Base-by-base conservation (phyloP, 2,329 filamentous ascomycete genomes). In the Penicillium occitanis region DNA sequence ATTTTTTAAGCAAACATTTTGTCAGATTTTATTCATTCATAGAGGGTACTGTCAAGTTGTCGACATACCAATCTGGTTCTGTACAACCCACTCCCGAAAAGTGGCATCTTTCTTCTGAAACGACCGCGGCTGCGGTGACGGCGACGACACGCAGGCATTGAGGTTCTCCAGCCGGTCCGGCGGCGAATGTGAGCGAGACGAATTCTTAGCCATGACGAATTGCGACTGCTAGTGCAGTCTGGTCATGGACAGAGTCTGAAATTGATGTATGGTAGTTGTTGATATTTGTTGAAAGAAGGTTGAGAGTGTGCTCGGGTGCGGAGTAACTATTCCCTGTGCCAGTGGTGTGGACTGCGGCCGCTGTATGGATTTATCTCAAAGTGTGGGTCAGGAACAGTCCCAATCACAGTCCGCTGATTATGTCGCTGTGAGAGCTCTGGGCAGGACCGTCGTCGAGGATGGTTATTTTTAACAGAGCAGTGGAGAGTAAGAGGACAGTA, bases 51-150 rank as follows among this genome's bases (percentile, higher is more conserved):
- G 2, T 33, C 30, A 10, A 33, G 30, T 33, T 33, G 33, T 25
- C 58, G 59, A 80, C 87, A 67, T 88, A 93, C 91, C 90, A 73
- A 92, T 89, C 77, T 94, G 91, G 77, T 94, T 91, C 73, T 91
- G 83, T 71, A 92, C 87, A 75, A 93, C 85, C 87, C 90, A 91
- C 73, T 80, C 77, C 65, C 78, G 78, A 71, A 80, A 79, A 61
- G 76, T 77, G 71, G 78, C 77, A 70, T 78, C 76, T 57, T 57
- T 57, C 71, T 78, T 78, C 60, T 64, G 59, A 37, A 63, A 44
- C 30, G 61, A 57, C 61, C 68, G 70, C 25, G 68, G 69, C 65
- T 71, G 73, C 63, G 73, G 70, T 65, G 72, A 73, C 28, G 71
- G 68, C 25, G 74, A 71, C 58, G 78, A 79, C 67, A 79, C 76